phyloP scores from a whole-genome alignment of 2,329 filamentous ascomycete genomes.

The Trichoderma lentiforme region DNA sequence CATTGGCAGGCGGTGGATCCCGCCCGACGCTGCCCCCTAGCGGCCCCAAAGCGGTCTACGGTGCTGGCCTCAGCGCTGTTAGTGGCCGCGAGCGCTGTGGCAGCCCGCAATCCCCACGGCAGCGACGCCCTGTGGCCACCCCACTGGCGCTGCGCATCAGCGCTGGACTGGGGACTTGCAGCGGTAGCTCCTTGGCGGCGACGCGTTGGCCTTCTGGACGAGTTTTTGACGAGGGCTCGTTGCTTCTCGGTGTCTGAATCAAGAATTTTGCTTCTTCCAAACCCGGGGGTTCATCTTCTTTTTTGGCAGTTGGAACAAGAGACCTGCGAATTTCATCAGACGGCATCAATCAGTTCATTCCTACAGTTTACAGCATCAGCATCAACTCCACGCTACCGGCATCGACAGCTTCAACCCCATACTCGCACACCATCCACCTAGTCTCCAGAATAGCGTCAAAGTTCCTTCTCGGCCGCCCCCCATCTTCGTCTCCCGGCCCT shows the following conservation, averaged over 20 bases:
- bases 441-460: neutral
- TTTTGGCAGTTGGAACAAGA: neutral
- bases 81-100: neutral
- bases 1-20: neutral
- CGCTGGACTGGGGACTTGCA: constrained; percentile 3
- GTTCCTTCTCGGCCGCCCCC: neutral
- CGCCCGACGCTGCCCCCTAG: neutral
- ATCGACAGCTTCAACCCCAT: neutral
- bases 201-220: neutral
- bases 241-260: neutral
- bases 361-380: neutral
- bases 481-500: constrained; percentile 7
- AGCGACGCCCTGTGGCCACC: neutral
- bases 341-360: neutral
- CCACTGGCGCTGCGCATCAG: neutral
- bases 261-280: neutral
- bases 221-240: neutral
- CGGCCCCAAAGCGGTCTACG: neutral
- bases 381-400: neutral
- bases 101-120: neutral
- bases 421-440: neutral
- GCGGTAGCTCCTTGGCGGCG: constrained; percentile 11
- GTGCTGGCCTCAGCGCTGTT: neutral
- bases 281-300: neutral
- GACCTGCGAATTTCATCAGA: neutral